Evolutionary conservation across 495 filamentous ascomycete species (phyloP).

Genomic region (Peziza echinospora): DNA sequence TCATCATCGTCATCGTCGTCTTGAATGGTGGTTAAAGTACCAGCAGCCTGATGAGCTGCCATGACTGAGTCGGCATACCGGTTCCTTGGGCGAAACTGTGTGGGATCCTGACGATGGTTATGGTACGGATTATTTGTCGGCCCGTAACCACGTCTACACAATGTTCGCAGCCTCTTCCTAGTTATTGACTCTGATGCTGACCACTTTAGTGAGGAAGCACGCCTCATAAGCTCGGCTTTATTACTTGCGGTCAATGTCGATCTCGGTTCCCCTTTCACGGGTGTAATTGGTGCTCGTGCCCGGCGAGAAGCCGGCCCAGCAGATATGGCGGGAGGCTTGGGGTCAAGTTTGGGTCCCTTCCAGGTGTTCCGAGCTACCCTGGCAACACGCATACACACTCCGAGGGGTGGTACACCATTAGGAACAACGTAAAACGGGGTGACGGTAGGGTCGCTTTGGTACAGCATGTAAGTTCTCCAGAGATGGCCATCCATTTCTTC

Average conservation of each 20-base stretch:
- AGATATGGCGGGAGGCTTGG: conserved; percentile 4
- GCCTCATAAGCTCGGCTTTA: conserved; percentile 16
- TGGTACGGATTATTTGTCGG: conserved; percentile 36
- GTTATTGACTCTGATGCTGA: conserved; percentile 66
- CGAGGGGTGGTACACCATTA: conserved; percentile 65
- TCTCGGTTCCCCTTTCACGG: conserved; percentile 3
- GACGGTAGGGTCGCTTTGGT: conserved; percentile 74
- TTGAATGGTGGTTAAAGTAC: conserved; percentile 18
- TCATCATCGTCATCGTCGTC: conserved; percentile 1
- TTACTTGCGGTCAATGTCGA: conserved; percentile 5
- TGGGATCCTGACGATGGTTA: conserved; percentile 20
- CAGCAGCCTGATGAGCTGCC: conserved; percentile 7
- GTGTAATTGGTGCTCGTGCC: background rate
- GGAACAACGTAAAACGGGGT: conserved; percentile 86
- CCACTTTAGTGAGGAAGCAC: conserved; percentile 32
- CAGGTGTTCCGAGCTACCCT: conserved; percentile 68
- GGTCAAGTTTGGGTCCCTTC: conserved; percentile 38
- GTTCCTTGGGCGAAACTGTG: conserved; percentile 13
- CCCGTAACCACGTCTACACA: conserved; percentile 64
- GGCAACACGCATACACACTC: conserved; percentile 73
- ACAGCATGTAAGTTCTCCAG: conserved; percentile 75
- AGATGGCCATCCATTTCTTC: conserved; percentile 79
- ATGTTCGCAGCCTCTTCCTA: conserved; percentile 52
- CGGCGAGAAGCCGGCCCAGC: background rate
- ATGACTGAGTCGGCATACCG: background rate